Evolutionary conservation across 257 asterid genomes (phyloP).

Genomic region (Solanum paucissectum): DNA sequence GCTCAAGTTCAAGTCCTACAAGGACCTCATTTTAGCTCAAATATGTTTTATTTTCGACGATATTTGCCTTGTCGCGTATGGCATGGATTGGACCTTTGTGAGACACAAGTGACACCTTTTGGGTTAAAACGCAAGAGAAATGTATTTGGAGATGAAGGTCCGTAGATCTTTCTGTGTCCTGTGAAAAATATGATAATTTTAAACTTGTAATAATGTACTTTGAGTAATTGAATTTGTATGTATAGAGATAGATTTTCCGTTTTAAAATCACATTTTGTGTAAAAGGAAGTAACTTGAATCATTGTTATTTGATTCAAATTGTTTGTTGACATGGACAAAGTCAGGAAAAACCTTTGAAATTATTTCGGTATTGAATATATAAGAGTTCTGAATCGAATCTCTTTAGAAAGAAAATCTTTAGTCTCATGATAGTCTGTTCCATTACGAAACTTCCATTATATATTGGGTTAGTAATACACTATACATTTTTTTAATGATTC

Average conservation of each 20-base stretch:
- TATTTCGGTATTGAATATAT: background rate
- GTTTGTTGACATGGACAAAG: background rate
- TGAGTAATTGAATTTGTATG: background rate
- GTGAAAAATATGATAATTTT: background rate
- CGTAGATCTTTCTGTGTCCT: background rate
- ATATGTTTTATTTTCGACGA: constrained; percentile 29
- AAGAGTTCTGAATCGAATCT: too few relatives aligned
- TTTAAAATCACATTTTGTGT: too few relatives aligned
- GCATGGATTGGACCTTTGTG: constrained; percentile 33
- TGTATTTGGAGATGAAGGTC: background rate
- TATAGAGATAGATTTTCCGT: background rate
- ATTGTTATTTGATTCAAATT: background rate
- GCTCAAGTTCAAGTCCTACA: constrained; percentile 18
- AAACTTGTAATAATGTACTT: background rate
- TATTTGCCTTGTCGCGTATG: constrained; percentile 38
- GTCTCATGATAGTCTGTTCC: too few relatives aligned
- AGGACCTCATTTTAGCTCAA: constrained; percentile 18
- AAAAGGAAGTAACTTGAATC: background rate
- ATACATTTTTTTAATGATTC: too few relatives aligned
- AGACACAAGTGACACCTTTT: constrained; percentile 23
- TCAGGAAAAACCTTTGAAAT: background rate
- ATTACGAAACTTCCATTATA: too few relatives aligned
- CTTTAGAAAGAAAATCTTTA: too few relatives aligned
- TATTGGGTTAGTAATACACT: too few relatives aligned
- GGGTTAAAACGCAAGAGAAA: constrained; percentile 27